Evolutionary conservation across 495 filamentous ascomycete species (phyloP).

Genomic region (Bacidia rubella): DNA sequence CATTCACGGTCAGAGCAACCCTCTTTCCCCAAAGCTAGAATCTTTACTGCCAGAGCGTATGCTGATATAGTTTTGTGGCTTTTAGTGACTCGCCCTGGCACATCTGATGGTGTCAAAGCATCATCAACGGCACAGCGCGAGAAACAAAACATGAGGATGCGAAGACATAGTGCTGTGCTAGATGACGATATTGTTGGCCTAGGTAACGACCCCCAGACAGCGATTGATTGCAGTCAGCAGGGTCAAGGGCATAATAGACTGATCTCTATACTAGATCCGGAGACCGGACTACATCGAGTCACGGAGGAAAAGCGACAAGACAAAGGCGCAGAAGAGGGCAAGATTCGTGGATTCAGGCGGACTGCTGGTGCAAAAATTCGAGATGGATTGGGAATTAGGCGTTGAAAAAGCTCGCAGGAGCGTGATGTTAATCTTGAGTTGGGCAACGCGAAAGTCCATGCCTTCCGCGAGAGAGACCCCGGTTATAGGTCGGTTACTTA

Average conservation of each 20-base stretch:
- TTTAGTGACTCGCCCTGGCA: slow-evolving; percentile 6
- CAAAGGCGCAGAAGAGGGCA: neutral
- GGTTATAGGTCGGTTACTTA: too few relatives aligned
- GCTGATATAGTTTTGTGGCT: slow-evolving; percentile 7
- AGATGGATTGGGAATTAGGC: slow-evolving; percentile 1
- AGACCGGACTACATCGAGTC: neutral
- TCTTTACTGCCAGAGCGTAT: slow-evolving; percentile 5
- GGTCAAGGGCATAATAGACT: neutral
- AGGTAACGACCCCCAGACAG: neutral
- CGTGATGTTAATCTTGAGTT: too few relatives aligned
- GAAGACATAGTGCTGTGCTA: slow-evolving; percentile 7
- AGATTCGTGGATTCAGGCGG: neutral
- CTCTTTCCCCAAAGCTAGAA: neutral
- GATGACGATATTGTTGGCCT: slow-evolving; percentile 1
- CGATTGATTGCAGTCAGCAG: neutral
- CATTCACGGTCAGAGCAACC: slow-evolving; percentile 9
- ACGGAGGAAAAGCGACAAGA: neutral
- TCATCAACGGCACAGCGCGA: neutral
- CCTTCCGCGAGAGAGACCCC: too few relatives aligned
- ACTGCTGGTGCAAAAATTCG: neutral
- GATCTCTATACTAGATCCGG: neutral
- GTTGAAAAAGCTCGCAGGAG: too few relatives aligned
- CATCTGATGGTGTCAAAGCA: slow-evolving; percentile 2
- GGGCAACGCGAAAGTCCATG: too few relatives aligned
- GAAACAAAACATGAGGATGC: neutral